Evolutionary conservation across 345 rosid genomes (phyloP).

Genomic region (Gossypium stocksii): DNA sequence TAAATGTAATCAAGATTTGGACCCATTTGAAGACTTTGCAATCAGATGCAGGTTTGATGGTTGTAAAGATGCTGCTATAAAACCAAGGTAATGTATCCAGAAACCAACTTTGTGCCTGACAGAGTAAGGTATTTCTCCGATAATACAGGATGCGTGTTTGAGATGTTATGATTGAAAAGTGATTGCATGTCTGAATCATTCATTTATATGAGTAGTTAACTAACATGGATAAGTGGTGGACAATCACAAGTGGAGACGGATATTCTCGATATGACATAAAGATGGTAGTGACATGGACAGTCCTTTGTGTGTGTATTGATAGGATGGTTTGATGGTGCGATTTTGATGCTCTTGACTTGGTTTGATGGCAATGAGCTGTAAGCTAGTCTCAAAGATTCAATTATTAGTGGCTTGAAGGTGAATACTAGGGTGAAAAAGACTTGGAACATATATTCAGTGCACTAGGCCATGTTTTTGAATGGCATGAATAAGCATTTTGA

Average conservation of each 20-base stretch:
- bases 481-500: neutral
- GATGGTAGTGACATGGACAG: neutral
- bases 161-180: neutral
- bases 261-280: neutral
- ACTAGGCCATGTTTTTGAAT: neutral
- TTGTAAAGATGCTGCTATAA: neutral
- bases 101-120: neutral
- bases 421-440: neutral
- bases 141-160: neutral
- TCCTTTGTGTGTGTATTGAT: neutral
- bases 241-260: slow-evolving; percentile 2
- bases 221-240: neutral
- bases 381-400: neutral
- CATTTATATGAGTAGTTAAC: neutral
- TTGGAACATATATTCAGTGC: neutral
- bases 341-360: neutral
- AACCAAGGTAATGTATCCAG: neutral
- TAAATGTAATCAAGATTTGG: slow-evolving; percentile 2
- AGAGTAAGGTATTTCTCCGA: neutral
- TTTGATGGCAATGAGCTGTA: neutral
- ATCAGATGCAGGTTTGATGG: neutral
- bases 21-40: neutral
- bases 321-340: slow-evolving; percentile 3
- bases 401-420: neutral
- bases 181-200: neutral